A percentile compares a stretch with the other conserved stretches of the same genome.
These are phyloP conservation scores for Stephania cephalantha DNA, from an alignment of 164 flowering plant species.

Conservation along the genomic window DNA sequence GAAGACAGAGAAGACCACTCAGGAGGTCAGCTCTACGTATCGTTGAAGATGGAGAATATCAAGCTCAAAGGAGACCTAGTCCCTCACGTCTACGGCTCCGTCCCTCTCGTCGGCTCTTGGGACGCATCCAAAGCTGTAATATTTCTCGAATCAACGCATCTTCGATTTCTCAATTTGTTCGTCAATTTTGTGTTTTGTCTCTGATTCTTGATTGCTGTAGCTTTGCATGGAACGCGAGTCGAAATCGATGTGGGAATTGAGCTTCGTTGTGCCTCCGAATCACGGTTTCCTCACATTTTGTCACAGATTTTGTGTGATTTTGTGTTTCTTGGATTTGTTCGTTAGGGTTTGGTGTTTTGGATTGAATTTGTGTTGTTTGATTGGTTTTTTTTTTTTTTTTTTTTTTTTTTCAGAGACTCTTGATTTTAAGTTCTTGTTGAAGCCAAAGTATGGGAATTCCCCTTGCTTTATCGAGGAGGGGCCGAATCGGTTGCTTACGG, in stretches of 20 bases:
- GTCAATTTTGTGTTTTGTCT: not conserved
- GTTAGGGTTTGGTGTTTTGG: not conserved
- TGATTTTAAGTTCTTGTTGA: slow-evolving; percentile 94
- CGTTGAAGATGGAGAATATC: slow-evolving; percentile 84
- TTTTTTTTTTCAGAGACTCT: slow-evolving; percentile 46
- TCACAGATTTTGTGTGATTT: too few relatives aligned
- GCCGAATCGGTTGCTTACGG: slow-evolving; percentile 49
- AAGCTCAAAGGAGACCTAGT: slow-evolving; percentile 54
- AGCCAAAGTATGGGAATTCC: slow-evolving; percentile 50
- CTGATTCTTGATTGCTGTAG: slow-evolving; percentile 23
- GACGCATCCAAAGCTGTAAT: slow-evolving; percentile 84
- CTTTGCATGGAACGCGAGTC: slow-evolving; percentile 88
- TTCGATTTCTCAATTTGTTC: not conserved
- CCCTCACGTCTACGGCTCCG: slow-evolving; percentile 92
- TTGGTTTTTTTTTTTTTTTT: not conserved
- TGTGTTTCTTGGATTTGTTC: not conserved
- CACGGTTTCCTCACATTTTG: slow-evolving; percentile 42
- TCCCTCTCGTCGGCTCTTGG: slow-evolving; percentile 90
- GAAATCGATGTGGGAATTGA: slow-evolving; percentile 84
- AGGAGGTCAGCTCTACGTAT: slow-evolving; percentile 85
- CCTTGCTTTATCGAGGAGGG: slow-evolving; percentile 88
- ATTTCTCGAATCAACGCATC: not conserved
- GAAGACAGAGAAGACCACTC: slow-evolving; percentile 51
- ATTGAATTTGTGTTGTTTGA: too few relatives aligned
- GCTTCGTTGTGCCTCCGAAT: slow-evolving; percentile 92